Percentiles rank a stretch among this genome's conserved stretches.
Evolutionary conservation across 352 stramenopile species (phyloP).

Genomic region (Phytophthora pseudosyringae): DNA sequence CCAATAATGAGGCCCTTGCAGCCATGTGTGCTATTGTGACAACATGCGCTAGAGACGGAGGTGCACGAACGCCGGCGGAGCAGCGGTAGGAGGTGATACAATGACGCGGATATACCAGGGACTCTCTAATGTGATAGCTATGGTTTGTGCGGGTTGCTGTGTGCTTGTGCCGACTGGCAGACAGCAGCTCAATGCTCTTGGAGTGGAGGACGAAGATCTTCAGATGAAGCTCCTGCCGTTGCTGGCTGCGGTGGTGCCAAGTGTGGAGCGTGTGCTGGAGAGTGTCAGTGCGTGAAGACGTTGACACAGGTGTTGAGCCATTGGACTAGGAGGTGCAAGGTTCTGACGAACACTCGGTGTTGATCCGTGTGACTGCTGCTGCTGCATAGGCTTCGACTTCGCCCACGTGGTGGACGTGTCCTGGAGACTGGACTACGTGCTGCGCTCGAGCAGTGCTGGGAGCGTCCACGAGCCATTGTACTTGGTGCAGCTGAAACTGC

Average conservation of each 20-base stretch:
- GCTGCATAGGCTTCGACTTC: slow-evolving; percentile 65
- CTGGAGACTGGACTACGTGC: slow-evolving; percentile 77
- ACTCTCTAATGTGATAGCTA: slow-evolving; percentile 25
- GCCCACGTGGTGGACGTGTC: slow-evolving; percentile 74
- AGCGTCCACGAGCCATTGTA: slow-evolving; percentile 66
- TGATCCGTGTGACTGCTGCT: background rate
- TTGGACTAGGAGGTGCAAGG: background rate
- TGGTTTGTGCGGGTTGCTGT: background rate
- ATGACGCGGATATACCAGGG: background rate
- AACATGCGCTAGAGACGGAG: slow-evolving; percentile 28
- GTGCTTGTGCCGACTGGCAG: slow-evolving; percentile 2
- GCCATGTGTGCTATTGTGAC: slow-evolving; percentile 42
- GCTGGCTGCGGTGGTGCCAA: slow-evolving; percentile 22
- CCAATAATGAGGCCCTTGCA: slow-evolving; percentile 26
- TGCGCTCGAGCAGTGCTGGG: slow-evolving; percentile 61
- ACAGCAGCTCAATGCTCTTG: slow-evolving; percentile 38
- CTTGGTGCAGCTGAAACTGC: slow-evolving; percentile 69
- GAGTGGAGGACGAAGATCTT: slow-evolving; percentile 37
- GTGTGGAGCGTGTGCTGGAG: slow-evolving; percentile 39
- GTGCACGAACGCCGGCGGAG: slow-evolving; percentile 7
- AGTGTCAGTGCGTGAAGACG: slow-evolving; percentile 33
- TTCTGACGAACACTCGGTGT: background rate
- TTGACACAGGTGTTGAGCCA: background rate
- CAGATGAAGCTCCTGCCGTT: slow-evolving; percentile 35
- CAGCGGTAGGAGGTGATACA: slow-evolving; percentile 24